These are phyloP conservation scores for Annulohypoxylon maeteangense DNA, from an alignment of 495 filamentous ascomycete species.

Conservation along the genomic window DNA sequence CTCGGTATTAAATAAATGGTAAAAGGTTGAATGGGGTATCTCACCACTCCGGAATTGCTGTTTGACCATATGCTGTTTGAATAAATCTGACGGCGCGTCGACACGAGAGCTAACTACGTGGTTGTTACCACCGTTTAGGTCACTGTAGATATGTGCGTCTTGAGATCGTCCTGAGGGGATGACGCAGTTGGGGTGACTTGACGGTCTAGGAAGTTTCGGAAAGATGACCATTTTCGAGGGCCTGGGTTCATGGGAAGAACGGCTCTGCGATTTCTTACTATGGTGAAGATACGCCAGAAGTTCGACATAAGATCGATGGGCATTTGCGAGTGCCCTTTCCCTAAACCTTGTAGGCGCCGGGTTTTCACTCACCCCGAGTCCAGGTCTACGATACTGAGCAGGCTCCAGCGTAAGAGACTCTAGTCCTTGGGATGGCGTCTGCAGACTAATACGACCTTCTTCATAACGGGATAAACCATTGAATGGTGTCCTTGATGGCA, in stretches of 20 bases:
- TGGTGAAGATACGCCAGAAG: slow-evolving; percentile 80
- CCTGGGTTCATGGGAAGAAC: slow-evolving; percentile 39
- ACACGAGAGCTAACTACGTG: slow-evolving; percentile 21
- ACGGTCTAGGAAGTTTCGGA: slow-evolving; percentile 56
- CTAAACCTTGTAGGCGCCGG: slow-evolving; percentile 71
- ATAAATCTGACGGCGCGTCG: slow-evolving; percentile 37
- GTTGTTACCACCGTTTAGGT: background rate
- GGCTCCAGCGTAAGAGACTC: slow-evolving; percentile 54
- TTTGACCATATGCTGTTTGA: slow-evolving; percentile 27
- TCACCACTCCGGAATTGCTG: slow-evolving; percentile 33
- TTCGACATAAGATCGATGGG: slow-evolving; percentile 88
- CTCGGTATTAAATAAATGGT: slow-evolving; percentile 41
- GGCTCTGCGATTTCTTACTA: slow-evolving; percentile 59
- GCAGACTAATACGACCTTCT: slow-evolving; percentile 31
- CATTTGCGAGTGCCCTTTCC: slow-evolving; percentile 84
- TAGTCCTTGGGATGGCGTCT: slow-evolving; percentile 49
- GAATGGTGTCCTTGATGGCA: slow-evolving; percentile 38
- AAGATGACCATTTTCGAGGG: slow-evolving; percentile 58
- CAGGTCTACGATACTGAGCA: slow-evolving; percentile 25
- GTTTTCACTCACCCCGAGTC: slow-evolving; percentile 34
- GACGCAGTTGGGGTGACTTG: slow-evolving; percentile 30
- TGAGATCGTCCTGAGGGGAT: slow-evolving; percentile 26
- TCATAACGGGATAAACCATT: slow-evolving; percentile 36
- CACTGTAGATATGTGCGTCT: slow-evolving; percentile 14
- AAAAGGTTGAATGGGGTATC: slow-evolving; percentile 28